These are phyloP conservation scores for Penicillium oxalicum DNA, from an alignment of 2,329 filamentous ascomycete genomes.

Conservation along the genomic window DNA sequence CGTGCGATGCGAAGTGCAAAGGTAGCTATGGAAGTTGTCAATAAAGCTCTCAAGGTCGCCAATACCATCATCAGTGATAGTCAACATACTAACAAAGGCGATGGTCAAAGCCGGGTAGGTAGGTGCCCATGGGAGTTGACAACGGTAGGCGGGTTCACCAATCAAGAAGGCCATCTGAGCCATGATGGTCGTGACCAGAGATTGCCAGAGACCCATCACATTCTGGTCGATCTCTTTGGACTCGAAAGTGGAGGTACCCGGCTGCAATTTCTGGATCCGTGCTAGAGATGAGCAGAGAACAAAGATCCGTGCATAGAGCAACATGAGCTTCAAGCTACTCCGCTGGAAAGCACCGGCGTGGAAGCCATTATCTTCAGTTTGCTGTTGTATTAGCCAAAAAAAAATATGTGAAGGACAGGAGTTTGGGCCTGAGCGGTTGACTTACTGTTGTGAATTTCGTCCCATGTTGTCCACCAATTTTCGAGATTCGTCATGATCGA, in stretches of 20 bases:
- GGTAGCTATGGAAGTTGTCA: conserved; percentile 19
- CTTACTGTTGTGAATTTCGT: conserved; percentile 31
- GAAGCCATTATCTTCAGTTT: conserved; percentile 28
- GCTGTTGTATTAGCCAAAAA: background rate
- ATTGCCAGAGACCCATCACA: conserved; percentile 27
- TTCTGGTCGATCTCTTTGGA: conserved; percentile 19
- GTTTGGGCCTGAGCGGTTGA: too few species aligned
- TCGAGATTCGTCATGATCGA: conserved; percentile 28
- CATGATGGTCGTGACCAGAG: conserved; percentile 29
- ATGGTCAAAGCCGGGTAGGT: conserved; percentile 33
- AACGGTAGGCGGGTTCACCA: conserved; percentile 28
- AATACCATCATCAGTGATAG: background rate
- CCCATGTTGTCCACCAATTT: conserved; percentile 33
- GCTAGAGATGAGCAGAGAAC: conserved; percentile 29
- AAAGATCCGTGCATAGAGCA: conserved; percentile 30
- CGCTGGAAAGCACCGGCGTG: conserved; percentile 33
- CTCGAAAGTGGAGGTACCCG: conserved; percentile 14
- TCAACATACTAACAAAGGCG: conserved; percentile 32
- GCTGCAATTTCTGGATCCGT: conserved; percentile 32
- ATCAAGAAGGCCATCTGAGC: conserved; percentile 30
- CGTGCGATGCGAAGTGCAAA: conserved; percentile 31
- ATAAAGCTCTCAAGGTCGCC: background rate
- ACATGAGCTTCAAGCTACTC: conserved; percentile 30
- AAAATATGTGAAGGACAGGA: background rate
- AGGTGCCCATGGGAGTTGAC: conserved; percentile 30